Evolutionary conservation across 2,329 filamentous ascomycete species (phyloP), one percentile per base, ranked within the genome.

Genomic region (Botrytis paeoniae): DNA sequence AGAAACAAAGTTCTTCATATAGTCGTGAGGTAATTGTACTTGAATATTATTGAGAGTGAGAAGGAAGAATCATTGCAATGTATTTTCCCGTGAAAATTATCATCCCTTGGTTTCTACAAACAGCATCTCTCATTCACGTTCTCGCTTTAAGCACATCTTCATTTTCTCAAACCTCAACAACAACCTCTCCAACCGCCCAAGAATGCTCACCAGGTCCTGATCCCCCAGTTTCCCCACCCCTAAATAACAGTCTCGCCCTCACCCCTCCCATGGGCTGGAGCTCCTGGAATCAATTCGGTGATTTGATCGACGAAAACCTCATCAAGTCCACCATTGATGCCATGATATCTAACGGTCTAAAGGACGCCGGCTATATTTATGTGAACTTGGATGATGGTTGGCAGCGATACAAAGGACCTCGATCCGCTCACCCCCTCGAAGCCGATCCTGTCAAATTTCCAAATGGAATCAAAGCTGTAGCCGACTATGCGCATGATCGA

Each of bases 201-300:
- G 35, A 39, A 54, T 39, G 25, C 14, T 29, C 64, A 10, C 10
- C 45, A 8, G 9, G n/a, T 54, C 35, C 16, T 9, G 9, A 29
- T 7, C 16, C 45, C 35, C 43, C 69, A 25, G 3, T 32, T 41
- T 43, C 25, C 2, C 18, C 22, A 29, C 39, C 69, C 37, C 8
- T 81, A 69, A 78, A 79, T 71, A 83, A 83, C 79, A 80, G 80
- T 12, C 78, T 83, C 7, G 82, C 81, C 8, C 66, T 76, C 16
- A 78, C 80, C 3, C 84, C 85, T 0, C 84, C 85, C 4, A 86
- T 87, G 85, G 85, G 76, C 8, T 86, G 66, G 85, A 86, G 86
- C 77, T 85, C 85, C 75, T 87, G 85, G 86, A 88, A 88, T 77
- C 83, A 83, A 43, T 88, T 85, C 76, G 79, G 79, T 29, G 86